A percentile compares a stretch with the other conserved stretches of the same genome.
Conservation (phyloP, 176 grass and related monocot genomes). For the Cocos nucifera region DNA sequence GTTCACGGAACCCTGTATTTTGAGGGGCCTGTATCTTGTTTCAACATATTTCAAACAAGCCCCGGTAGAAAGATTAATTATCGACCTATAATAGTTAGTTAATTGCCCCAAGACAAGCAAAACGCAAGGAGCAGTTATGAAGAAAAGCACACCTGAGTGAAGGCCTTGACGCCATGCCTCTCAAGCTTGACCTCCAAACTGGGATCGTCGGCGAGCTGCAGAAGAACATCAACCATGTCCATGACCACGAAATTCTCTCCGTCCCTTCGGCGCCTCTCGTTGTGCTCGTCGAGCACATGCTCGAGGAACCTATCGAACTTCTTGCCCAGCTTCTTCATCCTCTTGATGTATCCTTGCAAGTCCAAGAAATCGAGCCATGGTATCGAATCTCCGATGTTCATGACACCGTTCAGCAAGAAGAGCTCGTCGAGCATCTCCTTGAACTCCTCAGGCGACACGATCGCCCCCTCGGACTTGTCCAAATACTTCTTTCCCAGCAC, state of each 20-base stretch:
- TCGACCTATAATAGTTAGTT: too few relatives aligned
- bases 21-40: too few relatives aligned
- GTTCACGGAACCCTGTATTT: too few relatives aligned
- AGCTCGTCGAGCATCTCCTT: conserved; percentile 83
- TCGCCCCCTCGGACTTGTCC: conserved; percentile 11
- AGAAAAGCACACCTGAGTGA: conserved; percentile 29
- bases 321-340: conserved; percentile 79
- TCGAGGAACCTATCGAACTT: conserved; percentile 79
- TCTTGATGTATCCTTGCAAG: conserved; percentile 68
- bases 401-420: conserved; percentile 84
- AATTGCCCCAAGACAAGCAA: too few relatives aligned
- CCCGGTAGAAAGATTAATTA: too few relatives aligned
- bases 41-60: too few relatives aligned
- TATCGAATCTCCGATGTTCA: conserved; percentile 91
- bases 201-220: conserved; percentile 59
- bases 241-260: conserved; percentile 48
- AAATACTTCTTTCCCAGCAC: conserved; percentile 87
- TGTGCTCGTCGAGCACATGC: conserved; percentile 73
- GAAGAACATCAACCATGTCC: conserved; percentile 89
- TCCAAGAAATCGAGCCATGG: conserved; percentile 74
- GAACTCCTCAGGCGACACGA: conserved; percentile 70
- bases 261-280: conserved; percentile 28
- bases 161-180: conserved; percentile 38
- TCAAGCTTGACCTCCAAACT: conserved; percentile 58
- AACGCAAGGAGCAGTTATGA: too few relatives aligned